These are phyloP conservation scores for Citropsis articulata DNA, from an alignment of 345 rosid genomes.

Conservation along the genomic window DNA sequence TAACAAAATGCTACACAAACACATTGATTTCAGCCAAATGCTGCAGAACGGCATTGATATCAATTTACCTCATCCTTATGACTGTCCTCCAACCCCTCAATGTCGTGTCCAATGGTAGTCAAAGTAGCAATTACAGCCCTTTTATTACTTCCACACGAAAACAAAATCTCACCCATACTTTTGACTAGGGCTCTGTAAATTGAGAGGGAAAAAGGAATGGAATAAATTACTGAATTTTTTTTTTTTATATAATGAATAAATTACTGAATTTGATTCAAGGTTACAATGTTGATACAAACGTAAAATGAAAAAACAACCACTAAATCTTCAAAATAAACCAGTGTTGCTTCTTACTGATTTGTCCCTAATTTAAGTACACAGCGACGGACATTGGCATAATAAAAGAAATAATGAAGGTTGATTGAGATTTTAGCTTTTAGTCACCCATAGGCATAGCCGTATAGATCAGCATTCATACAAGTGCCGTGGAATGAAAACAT, in stretches of 20 bases:
- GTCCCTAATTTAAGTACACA: not conserved
- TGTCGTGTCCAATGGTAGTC: constrained; percentile 24
- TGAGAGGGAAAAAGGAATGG: not conserved
- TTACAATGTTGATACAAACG: not conserved
- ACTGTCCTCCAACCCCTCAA: constrained; percentile 32
- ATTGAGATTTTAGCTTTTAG: not conserved
- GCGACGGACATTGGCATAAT: not conserved
- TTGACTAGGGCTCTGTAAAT: constrained; percentile 69
- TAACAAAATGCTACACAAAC: constrained; percentile 12
- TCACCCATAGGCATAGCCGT: not conserved
- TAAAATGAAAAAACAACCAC: not conserved
- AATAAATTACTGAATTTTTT: not conserved
- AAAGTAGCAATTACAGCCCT: constrained; percentile 68
- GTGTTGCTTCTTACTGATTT: not conserved
- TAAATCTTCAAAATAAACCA: not conserved
- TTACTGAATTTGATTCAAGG: not conserved
- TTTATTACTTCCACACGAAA: constrained; percentile 72
- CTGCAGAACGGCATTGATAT: constrained; percentile 8
- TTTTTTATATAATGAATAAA: no score
- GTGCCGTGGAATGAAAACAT: not conserved
- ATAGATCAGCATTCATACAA: not conserved
- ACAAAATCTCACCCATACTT: constrained; percentile 94
- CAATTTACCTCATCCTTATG: constrained; percentile 56
- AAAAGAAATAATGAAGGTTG: constrained; percentile 1
- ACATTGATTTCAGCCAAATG: constrained; percentile 1